Percentiles rank a stretch among this genome's conserved stretches.
Evolutionary conservation across 148 eudicot species (phyloP).

Genomic region (Cornus controversa): DNA sequence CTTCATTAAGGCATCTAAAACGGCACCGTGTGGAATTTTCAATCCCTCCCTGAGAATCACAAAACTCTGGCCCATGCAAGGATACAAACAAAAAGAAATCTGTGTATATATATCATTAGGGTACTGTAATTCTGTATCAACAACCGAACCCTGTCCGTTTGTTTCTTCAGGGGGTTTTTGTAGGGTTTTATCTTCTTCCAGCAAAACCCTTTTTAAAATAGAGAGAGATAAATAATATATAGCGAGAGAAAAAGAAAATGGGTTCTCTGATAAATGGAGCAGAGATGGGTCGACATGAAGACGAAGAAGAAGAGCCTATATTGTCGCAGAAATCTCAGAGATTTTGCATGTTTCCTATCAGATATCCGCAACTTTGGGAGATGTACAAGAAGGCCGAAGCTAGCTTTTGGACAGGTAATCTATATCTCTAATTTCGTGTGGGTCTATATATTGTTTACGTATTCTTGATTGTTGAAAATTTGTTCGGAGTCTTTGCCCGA

Average conservation of each 20-base stretch:
- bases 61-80: no score
- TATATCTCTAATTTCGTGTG: not conserved
- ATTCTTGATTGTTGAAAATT: not conserved
- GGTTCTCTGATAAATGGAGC: conserved; percentile 37
- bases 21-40: no score
- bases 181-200: conserved; percentile 7
- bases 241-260: conserved; percentile 16
- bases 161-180: conserved; percentile 11
- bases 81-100: no score
- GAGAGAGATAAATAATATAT: not conserved
- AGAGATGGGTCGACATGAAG: conserved; percentile 14
- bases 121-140: not conserved
- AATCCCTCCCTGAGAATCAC: no score
- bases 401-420: conserved; percentile 78
- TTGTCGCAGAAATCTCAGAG: conserved; percentile 51
- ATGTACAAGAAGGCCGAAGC: conserved; percentile 78
- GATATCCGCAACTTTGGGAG: conserved; percentile 72
- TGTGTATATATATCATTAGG: not conserved
- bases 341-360: conserved; percentile 75
- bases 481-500: not conserved
- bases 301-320: conserved; percentile 50
- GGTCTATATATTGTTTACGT: not conserved
- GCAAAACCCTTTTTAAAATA: not conserved
- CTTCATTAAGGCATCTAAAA: no score
- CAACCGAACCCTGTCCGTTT: conserved; percentile 17